Evolutionary conservation across 345 rosid genomes (phyloP), one percentile per base, ranked within the genome.

Genomic region (Dimocarpus longan): DNA sequence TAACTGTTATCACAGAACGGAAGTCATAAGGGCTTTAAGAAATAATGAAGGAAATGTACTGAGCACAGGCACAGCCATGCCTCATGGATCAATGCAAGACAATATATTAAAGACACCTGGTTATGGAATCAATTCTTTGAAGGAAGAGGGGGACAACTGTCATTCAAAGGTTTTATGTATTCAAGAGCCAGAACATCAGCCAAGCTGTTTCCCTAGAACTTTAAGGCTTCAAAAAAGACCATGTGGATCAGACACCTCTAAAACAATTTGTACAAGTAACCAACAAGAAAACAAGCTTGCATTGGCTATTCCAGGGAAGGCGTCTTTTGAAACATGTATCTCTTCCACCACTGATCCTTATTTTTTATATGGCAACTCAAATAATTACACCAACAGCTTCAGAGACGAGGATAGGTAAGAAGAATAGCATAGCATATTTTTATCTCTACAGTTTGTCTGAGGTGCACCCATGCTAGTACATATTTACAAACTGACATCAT

Each of bases 21-120:
- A 86, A 74, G 76, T 82, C 70, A 80, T 81, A 19, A 87, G 81
- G 54, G 84, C 98, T 76, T 80, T 92, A 62, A 89, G 98, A 86
- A 90, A 86, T 77, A 81, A 86, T 44, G 93, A 96, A 76, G 98
- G 98, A 78, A 94, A 93, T 81, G 79, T 96, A 19, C 80, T 94
- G 66, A 88, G 93, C 76, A 81, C 83, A 11, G 88, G 87, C 64
- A 87, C 79, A 24, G 79, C 86, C 74, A 76, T 83, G 42, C 81
- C 90, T 13, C 83, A 24, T 62, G 64, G 83, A 78, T 85, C 87
- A 70, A 70, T 73, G 21, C 78, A 70, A 46, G 88, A 85, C n/a
- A 86, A 76, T 81, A 46, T 75, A 48, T 78, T 76, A 19, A 82
- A 54, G 75, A 59, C 37, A 12, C 75, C 82, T 28, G 81, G 71